Conservation (phyloP, 495 filamentous ascomycete species). For the Trichocladium antarcticum region DNA sequence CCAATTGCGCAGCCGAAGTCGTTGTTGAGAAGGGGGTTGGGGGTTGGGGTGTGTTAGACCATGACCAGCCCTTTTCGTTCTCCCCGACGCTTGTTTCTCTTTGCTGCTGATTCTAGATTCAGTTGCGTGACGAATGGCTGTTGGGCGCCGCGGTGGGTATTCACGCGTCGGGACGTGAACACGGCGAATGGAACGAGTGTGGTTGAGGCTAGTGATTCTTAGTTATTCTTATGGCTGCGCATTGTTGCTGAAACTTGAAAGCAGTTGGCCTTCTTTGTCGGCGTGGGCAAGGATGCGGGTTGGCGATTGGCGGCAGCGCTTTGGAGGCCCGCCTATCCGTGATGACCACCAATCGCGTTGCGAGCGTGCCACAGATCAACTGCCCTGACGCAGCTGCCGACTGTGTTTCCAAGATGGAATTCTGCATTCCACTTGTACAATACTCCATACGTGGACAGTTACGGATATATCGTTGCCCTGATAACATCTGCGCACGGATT, state of each 20-base stretch:
- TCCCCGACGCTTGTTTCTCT: not conserved
- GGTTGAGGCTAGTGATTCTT: not conserved
- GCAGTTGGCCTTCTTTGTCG: constrained; percentile 6
- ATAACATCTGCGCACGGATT: too few relatives aligned
- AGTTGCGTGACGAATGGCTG: not conserved
- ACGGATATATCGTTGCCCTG: too few relatives aligned
- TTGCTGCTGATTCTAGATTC: not conserved
- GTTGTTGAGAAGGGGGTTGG: too few relatives aligned
- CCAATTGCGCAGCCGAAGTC: not conserved
- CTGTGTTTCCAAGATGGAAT: too few relatives aligned
- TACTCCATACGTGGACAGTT: too few relatives aligned
- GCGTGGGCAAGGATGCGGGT: not conserved
- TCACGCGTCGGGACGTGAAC: not conserved
- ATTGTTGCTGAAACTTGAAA: constrained; percentile 4
- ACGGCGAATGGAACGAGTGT: not conserved
- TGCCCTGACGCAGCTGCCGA: too few relatives aligned
- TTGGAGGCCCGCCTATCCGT: not conserved
- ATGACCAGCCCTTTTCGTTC: too few relatives aligned
- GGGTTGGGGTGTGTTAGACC: too few relatives aligned
- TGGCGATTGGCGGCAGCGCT: not conserved
- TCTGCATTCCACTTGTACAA: too few relatives aligned
- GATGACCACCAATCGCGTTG: too few relatives aligned
- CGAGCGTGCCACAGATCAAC: too few relatives aligned
- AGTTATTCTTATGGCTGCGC: constrained; percentile 1
- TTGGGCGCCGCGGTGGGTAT: not conserved